Evolutionary conservation across 257 asterid genomes (phyloP).

Genomic region (Forsythia suspensa): DNA sequence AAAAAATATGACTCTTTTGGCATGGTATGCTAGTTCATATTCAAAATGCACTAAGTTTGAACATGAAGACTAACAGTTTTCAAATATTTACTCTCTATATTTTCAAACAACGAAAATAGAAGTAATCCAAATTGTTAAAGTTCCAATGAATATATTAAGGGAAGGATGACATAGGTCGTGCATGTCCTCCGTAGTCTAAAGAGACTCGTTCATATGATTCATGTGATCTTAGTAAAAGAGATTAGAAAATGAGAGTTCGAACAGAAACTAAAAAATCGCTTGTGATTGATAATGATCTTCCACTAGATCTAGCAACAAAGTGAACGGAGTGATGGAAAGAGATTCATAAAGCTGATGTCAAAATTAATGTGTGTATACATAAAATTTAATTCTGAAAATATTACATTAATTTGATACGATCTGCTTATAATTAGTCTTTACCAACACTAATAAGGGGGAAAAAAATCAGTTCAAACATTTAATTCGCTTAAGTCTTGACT

Average conservation of each 20-base stretch:
- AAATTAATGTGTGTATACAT: background rate
- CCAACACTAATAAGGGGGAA: background rate
- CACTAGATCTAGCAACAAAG: no score
- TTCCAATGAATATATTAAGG: background rate
- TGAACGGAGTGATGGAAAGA: no score
- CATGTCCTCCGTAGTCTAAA: background rate
- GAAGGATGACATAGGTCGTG: background rate
- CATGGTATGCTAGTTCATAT: background rate
- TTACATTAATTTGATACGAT: background rate
- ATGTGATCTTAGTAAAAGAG: background rate
- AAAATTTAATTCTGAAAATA: no score
- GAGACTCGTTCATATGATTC: background rate
- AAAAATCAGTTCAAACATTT: background rate
- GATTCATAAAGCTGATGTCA: background rate
- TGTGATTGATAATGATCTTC: background rate
- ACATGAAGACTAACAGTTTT: no score
- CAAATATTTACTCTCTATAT: background rate
- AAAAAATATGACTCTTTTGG: no score
- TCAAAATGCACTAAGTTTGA: background rate
- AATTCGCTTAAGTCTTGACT: background rate
- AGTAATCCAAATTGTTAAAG: background rate
- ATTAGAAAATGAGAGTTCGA: background rate
- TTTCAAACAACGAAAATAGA: background rate
- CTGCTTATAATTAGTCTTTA: background rate
- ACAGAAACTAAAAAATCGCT: background rate